These are phyloP conservation scores for Exobasidium rhododendri DNA, from an alignment of 1,284 basidiomycete genomes.

Conservation along the genomic window DNA sequence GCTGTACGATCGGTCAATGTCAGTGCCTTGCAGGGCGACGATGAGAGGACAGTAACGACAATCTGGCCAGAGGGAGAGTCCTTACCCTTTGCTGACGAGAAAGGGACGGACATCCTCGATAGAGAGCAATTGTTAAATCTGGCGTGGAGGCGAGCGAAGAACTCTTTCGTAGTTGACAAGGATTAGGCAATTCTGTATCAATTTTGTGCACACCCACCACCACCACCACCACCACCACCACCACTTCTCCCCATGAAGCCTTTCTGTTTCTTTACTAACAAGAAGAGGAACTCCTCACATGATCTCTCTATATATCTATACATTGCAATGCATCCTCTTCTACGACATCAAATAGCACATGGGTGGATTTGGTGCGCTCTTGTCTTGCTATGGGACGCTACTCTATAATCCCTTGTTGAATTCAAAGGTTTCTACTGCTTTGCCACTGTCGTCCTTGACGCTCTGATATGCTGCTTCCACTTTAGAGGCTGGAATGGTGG, in stretches of 20 bases:
- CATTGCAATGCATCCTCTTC: not conserved
- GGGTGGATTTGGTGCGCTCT: too few species aligned
- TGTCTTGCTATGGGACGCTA: too few species aligned
- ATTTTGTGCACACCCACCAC: not conserved
- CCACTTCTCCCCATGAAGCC: not conserved
- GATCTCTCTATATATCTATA: not conserved
- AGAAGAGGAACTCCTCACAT: not conserved
- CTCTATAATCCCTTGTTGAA: conserved; percentile 58
- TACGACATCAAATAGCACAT: not conserved
- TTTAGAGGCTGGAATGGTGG: conserved; percentile 54
- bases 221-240: not conserved
- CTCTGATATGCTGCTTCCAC: conserved; percentile 55
- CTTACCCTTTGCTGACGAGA: not conserved
- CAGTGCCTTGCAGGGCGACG: conserved; percentile 2
- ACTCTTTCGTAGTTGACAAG: conserved; percentile 16
- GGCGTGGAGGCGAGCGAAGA: conserved; percentile 12
- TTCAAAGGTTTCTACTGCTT: conserved; percentile 54
- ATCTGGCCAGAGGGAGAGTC: conserved; percentile 8
- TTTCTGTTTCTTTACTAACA: not conserved
- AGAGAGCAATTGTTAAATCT: conserved; percentile 12
- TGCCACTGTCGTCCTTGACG: conserved; percentile 51
- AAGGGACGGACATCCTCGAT: conserved; percentile 12
- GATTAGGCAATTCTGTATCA: not conserved
- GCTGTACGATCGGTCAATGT: conserved; percentile 14
- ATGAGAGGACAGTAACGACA: not conserved